Base-by-base conservation (phyloP, 495 filamentous ascomycete species). In the Penicillium subrubescens region DNA sequence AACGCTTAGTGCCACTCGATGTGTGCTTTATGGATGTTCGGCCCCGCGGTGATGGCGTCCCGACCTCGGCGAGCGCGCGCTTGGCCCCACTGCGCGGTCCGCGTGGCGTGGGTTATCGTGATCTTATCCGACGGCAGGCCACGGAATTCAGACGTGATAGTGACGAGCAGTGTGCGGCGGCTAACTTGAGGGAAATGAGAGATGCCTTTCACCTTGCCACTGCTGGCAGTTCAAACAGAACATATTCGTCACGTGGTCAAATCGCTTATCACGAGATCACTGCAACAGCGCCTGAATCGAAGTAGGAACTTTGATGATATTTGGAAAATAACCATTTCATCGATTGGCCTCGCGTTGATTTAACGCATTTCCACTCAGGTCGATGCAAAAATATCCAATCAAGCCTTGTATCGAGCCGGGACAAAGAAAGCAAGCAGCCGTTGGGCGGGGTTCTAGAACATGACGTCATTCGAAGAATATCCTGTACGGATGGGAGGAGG, bases 71-170 rank as follows among this genome's bases (percentile, higher is more conserved):
- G 43, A 53, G 4, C 4, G 27, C 51, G 51, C 51, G 51, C 51
- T 54, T 54, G 27, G 51, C 51, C 29, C 51, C 51, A 54, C 51
- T 34, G 51, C 51, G 51, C 51, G 51, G 51, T 54, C 51, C 51
- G 51, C 51, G 15, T 27, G 31, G 27, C 15, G 17, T 29, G 29
- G 6, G 51, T n/a, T 31, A 54, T 54, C 15, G 51, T 2, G 51
- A 29, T 33, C 25, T 17, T 34, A 21, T 54, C 27, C 51, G 51
- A 31, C 51, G 25, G 10, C 37, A 5, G 14, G 1, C 37, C 14
- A 17, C 37, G 14, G 5, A 5, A 15, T 54, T 34, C 10, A 19
- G 8, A 23, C 8, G 8, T 25, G 2, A 7, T 10, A n/a, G 23
- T 25, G 8, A 12, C 11, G 0, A 2, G 12, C 0, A 21, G 11